phyloP scores from a whole-genome alignment of 2,329 filamentous ascomycete species.

The Metarhizium anisopliae region DNA sequence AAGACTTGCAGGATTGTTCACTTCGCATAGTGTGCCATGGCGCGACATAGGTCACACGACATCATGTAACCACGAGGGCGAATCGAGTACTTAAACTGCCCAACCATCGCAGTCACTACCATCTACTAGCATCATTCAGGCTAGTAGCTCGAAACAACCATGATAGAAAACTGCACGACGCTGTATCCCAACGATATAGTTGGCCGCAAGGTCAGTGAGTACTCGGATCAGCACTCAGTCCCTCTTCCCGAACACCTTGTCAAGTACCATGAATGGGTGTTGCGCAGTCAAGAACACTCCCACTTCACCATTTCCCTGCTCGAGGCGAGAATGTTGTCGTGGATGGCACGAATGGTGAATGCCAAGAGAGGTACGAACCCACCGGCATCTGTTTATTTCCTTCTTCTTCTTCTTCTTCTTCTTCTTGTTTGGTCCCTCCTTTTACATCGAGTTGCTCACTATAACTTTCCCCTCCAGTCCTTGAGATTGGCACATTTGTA shows the following conservation, averaged over 20 bases:
- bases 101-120: background rate
- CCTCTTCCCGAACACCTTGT: background rate
- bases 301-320: constrained; percentile 7
- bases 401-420: no score
- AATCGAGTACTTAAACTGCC: background rate
- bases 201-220: constrained; percentile 6
- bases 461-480: background rate
- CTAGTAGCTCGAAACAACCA: background rate
- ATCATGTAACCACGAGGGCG: background rate
- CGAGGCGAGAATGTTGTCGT: constrained; percentile 6
- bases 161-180: constrained; percentile 5
- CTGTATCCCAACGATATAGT: constrained; percentile 8
- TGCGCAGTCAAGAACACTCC: constrained; percentile 4
- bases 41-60: background rate
- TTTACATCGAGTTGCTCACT: background rate
- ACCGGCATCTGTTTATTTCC: background rate
- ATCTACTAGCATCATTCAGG: background rate
- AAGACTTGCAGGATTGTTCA: background rate
- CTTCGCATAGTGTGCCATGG: background rate
- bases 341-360: constrained; percentile 1
- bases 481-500: constrained; percentile 4
- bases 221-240: constrained; percentile 5
- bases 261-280: constrained; percentile 5
- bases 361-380: constrained; percentile 4
- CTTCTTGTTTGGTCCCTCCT: no score